Evolutionary conservation across 2,329 filamentous ascomycete genomes (phyloP).

Genomic region (Periconia sp.): DNA sequence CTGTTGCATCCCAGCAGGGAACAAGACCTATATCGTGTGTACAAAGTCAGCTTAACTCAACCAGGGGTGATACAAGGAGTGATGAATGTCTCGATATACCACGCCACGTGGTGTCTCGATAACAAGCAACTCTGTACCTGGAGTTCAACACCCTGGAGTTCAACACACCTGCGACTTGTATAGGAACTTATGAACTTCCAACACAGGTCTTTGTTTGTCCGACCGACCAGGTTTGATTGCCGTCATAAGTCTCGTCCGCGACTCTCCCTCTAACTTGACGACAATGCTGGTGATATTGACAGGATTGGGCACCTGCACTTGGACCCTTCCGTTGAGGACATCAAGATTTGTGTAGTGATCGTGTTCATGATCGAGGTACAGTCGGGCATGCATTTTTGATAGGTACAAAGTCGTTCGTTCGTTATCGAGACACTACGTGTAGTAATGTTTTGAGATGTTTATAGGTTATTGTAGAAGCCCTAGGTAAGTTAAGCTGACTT

Average conservation of each 20-base stretch:
- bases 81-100: too few species aligned
- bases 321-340: constrained; percentile 62
- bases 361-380: constrained; percentile 65
- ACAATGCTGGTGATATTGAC: constrained; percentile 60
- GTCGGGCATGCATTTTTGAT: constrained; percentile 55
- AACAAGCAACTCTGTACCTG: too few species aligned
- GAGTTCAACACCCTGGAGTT: too few species aligned
- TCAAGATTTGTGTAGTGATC: constrained; percentile 82
- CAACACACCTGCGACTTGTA: constrained; percentile 71
- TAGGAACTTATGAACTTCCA: constrained; percentile 64
- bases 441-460: too few species aligned
- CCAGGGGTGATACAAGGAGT: too few species aligned
- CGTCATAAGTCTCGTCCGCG: constrained; percentile 65
- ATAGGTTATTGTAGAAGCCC: constrained; percentile 12
- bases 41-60: too few species aligned
- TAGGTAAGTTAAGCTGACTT: constrained; percentile 6
- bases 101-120: too few species aligned
- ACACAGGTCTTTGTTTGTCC: constrained; percentile 48
- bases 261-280: constrained; percentile 83
- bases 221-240: constrained; percentile 45
- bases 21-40: too few species aligned
- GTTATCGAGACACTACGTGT: too few species aligned
- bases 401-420: not conserved
- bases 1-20: constrained; percentile 57
- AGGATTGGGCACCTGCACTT: constrained; percentile 47